Conservation (phyloP, 2,329 filamentous ascomycete genomes). For the Fusarium zealandicum region DNA sequence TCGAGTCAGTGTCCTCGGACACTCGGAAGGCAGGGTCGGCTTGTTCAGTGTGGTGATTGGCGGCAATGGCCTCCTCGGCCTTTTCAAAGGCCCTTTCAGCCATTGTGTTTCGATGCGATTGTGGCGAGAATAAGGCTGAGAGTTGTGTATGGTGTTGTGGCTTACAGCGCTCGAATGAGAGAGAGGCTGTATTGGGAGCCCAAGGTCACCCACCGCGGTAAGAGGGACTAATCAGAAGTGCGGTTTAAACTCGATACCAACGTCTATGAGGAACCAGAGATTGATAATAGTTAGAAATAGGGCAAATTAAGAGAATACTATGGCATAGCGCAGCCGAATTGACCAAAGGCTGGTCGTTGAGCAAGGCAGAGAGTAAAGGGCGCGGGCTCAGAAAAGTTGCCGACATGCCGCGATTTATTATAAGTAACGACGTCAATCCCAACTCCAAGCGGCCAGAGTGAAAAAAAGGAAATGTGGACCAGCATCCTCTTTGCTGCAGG, state of each 20-base stretch:
- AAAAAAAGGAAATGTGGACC: slow-evolving; percentile 20
- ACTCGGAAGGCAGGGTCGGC: slow-evolving; percentile 35
- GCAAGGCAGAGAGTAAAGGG: slow-evolving; percentile 13
- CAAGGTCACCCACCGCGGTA: slow-evolving; percentile 39
- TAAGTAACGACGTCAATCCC: slow-evolving; percentile 9
- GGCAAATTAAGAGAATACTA: slow-evolving; percentile 10
- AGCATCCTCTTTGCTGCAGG: slow-evolving; percentile 2
- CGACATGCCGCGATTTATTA: slow-evolving; percentile 32
- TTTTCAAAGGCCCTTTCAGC: slow-evolving; percentile 42
- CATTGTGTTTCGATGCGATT: slow-evolving; percentile 26
- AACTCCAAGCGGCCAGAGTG: not conserved
- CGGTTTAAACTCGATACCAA: not conserved
- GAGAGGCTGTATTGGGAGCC: slow-evolving; percentile 37
- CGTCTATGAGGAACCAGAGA: not conserved
- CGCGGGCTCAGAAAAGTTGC: slow-evolving; percentile 21
- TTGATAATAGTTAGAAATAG: not conserved
- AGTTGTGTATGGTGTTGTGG: slow-evolving; percentile 2
- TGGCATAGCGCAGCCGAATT: slow-evolving; percentile 9
- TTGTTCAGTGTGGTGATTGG: slow-evolving; percentile 40
- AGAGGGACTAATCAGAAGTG: not conserved
- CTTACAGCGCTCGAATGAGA: slow-evolving; percentile 27
- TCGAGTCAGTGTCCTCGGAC: slow-evolving; percentile 42
- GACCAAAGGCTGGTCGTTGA: slow-evolving; percentile 8
- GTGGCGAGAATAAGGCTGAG: not conserved
- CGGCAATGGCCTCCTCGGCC: slow-evolving; percentile 41